Percentiles rank a stretch among this genome's conserved stretches.
phyloP scores from a whole-genome alignment of 139 green algal genomes.

The Microglena sp. region DNA sequence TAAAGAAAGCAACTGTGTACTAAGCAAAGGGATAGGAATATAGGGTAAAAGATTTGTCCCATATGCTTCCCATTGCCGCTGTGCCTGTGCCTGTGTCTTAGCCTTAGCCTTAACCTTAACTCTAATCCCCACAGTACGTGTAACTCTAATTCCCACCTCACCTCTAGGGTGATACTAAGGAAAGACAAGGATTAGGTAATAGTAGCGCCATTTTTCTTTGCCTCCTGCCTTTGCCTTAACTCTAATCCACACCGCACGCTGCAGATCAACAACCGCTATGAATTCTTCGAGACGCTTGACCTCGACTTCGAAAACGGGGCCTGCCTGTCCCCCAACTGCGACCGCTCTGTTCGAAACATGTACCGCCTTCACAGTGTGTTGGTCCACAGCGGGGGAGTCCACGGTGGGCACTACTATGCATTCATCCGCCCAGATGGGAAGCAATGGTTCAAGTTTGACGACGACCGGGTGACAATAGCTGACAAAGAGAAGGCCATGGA shows the following conservation, averaged over 20 bases:
- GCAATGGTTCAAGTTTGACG: conserved; percentile 92
- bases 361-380: conserved; percentile 62
- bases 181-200: no score
- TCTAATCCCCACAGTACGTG: no score
- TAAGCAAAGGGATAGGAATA: no score
- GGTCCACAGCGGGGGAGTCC: conserved; percentile 88
- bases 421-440: conserved; percentile 60
- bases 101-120: no score
- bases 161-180: no score
- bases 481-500: conserved; percentile 61
- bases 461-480: conserved; percentile 82
- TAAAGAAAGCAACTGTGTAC: no score
- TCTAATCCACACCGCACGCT: conserved; percentile 19
- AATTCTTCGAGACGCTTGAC: conserved; percentile 86
- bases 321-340: conserved; percentile 55
- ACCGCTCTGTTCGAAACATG: conserved; percentile 65
- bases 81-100: no score
- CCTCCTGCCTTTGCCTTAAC: neutral
- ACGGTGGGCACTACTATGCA: conserved; percentile 96
- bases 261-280: conserved; percentile 93
- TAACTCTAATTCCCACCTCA: no score
- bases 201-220: neutral
- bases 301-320: conserved; percentile 61
- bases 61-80: no score
- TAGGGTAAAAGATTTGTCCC: no score